Percentiles rank a stretch among this genome's conserved stretches.
phyloP scores from a whole-genome alignment of 345 rosid species.

The Citrus sinensis region DNA sequence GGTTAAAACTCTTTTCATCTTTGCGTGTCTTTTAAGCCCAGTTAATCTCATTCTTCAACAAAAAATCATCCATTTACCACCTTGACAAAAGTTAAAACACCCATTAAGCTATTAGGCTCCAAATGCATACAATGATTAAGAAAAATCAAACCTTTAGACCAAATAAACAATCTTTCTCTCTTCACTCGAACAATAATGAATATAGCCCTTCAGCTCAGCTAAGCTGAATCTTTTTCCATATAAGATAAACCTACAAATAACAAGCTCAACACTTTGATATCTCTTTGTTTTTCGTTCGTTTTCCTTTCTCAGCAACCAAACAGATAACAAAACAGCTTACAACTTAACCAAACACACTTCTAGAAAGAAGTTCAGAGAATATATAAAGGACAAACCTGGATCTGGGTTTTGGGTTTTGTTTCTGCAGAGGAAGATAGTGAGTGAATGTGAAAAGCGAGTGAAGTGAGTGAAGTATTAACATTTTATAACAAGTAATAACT shows the following conservation, averaged over 20 bases:
- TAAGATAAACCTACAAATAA: conserved; percentile 7
- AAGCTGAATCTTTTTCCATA: not conserved
- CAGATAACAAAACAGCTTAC: conserved; percentile 5
- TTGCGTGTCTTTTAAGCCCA: not conserved
- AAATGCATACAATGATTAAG: not conserved
- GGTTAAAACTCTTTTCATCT: not conserved
- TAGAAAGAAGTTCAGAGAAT: not conserved
- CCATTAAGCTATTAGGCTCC: not conserved
- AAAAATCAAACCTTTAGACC: not conserved
- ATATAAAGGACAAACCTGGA: conserved; percentile 51
- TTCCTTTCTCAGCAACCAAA: conserved; percentile 17
- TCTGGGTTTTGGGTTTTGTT: conserved; percentile 30
- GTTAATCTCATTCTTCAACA: not conserved
- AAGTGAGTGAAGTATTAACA: not conserved
- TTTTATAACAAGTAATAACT: not conserved
- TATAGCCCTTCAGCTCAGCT: conserved; percentile 1
- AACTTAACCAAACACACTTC: conserved; percentile 8
- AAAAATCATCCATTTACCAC: not conserved
- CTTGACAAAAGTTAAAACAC: not conserved
- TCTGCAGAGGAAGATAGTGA: conserved; percentile 7
- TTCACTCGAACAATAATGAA: not conserved
- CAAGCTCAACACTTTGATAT: conserved; percentile 10
- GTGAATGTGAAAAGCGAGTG: not conserved
- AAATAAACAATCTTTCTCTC: not conserved
- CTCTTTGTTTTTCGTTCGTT: not conserved